Percentiles rank a stretch among this genome's conserved stretches.
These are phyloP conservation scores for Candida orba DNA, from an alignment of 805 yeast genomes.

Conservation along the genomic window DNA sequence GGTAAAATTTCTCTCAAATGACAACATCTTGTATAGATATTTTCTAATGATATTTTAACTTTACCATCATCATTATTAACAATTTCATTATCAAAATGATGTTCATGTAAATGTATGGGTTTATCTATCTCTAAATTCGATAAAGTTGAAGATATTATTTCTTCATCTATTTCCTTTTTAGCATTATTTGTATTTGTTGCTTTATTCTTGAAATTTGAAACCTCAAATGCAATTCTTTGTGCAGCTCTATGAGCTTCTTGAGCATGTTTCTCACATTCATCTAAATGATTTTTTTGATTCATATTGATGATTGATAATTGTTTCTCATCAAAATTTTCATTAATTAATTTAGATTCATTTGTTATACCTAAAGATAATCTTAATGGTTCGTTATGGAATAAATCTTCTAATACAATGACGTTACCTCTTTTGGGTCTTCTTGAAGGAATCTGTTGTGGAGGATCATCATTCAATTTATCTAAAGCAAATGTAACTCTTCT, in stretches of 20 bases:
- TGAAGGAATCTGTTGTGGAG: conserved; percentile 93
- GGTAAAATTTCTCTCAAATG: conserved; percentile 89
- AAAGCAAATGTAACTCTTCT: conserved; percentile 73
- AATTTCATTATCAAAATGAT: conserved; percentile 37
- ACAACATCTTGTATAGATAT: conserved; percentile 85
- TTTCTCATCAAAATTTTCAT: conserved; percentile 22
- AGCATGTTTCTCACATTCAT: conserved; percentile 66
- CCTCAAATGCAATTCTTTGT: conserved; percentile 61
- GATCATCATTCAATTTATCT: conserved; percentile 66
- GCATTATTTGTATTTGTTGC: background rate
- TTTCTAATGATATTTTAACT: conserved; percentile 38
- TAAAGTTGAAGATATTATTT: background rate
- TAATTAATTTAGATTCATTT: conserved; percentile 29
- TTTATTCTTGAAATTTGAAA: conserved; percentile 34
- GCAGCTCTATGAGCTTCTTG: conserved; percentile 73
- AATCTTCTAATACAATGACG: conserved; percentile 63
- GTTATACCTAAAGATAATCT: conserved; percentile 65
- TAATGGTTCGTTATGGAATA: conserved; percentile 49
- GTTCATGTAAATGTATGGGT: conserved; percentile 59
- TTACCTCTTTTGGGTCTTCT: conserved; percentile 76
- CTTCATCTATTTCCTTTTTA: conserved; percentile 18
- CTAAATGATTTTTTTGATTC: conserved; percentile 43
- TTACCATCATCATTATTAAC: conserved; percentile 15
- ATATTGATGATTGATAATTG: conserved; percentile 54
- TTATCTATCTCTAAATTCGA: conserved; percentile 54